Base-by-base conservation (phyloP, 2,329 filamentous ascomycete species). In the Fusarium sp. region DNA sequence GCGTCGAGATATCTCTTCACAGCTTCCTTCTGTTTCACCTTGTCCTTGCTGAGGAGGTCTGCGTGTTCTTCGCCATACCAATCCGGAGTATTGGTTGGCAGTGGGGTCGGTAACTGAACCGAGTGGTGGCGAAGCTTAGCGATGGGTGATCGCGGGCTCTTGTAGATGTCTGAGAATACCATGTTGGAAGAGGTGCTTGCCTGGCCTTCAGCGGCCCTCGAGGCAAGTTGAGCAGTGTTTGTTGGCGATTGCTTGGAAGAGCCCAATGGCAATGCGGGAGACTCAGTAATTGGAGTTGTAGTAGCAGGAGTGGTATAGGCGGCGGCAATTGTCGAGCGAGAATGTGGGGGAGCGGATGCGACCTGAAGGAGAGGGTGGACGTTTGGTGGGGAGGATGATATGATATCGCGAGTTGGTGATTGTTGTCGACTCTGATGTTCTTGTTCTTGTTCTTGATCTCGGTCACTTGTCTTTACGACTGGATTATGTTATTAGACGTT, bases 31-130 rank as follows among this genome's bases (percentile, higher is more conserved):
- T 90, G 88, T 80, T 86, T 89, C 30, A 79, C 68, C 77, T 90
- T 91, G 77, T 91, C 89, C 75, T 84, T 86, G 77, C 87, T 90
- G 53, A 89, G 79, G 9, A 91, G 83, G 75, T 91, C 89, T 23
- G 87, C 84, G 67, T 91, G 87, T 73, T 89, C 87, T 73, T 89
- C 83, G 45, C 81, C 77, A n/a, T 75, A 74, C 81, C 81, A 83
- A 46, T 78, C 78, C 60, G 75, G 77, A 67, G 75, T 71, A 60
- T 64, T 57, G 59, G 75, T 65, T 67, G 78, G 68, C 73, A 78
- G 73, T 77, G 69, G 45, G 67, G 73, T 69, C 26, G 78, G 75
- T n/a, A 79, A 65, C 48, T 76, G 77, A 14, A 79, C 75, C 26
- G 76, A 75, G 45, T 78, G 75, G 58, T 82, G 82, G 40, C 87